Conservation (phyloP, 2,329 filamentous ascomycete genomes). For the Alternaria rosae region DNA sequence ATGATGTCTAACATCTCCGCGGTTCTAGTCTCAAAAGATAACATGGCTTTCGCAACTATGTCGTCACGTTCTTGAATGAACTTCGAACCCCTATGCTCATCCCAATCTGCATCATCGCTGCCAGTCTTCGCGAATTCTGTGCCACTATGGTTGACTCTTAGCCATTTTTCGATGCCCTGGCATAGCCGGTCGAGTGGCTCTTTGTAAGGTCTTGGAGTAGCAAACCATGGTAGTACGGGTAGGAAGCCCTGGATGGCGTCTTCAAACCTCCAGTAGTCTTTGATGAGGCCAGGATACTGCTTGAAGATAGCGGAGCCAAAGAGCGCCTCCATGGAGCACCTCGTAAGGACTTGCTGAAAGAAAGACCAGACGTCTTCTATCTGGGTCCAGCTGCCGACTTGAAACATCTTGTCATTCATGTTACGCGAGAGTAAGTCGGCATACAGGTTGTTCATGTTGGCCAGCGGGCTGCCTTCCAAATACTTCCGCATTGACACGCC, state of each 20-base stretch:
- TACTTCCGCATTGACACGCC: conserved; percentile 18
- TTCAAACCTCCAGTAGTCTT: conserved; percentile 39
- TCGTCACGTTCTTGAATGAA: conserved; percentile 31
- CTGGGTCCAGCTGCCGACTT: conserved; percentile 36
- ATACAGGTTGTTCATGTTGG: conserved; percentile 23
- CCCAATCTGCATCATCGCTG: conserved; percentile 22
- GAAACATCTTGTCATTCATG: conserved; percentile 43
- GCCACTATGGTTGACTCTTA: conserved; percentile 23
- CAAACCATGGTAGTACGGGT: conserved; percentile 26
- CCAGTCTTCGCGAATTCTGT: conserved; percentile 22
- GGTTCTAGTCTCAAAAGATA: conserved; percentile 11
- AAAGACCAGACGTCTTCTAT: conserved; percentile 44
- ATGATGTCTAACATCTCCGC: conserved; percentile 35
- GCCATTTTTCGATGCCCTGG: conserved; percentile 33
- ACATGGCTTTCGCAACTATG: conserved; percentile 11
- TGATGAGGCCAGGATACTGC: conserved; percentile 32
- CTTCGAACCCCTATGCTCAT: conserved; percentile 30
- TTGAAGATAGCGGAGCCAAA: conserved; percentile 37
- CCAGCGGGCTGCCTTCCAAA: conserved; percentile 22
- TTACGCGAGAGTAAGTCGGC: conserved; percentile 28
- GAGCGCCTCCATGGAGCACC: conserved; percentile 32
- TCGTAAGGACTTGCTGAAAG: conserved; percentile 35
- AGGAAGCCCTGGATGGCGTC: conserved; percentile 25
- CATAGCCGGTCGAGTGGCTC: conserved; percentile 28
- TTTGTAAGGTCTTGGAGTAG: conserved; percentile 20